Conservation (phyloP, 768 basidiomycete species). For the Suillus subalutaceus region DNA sequence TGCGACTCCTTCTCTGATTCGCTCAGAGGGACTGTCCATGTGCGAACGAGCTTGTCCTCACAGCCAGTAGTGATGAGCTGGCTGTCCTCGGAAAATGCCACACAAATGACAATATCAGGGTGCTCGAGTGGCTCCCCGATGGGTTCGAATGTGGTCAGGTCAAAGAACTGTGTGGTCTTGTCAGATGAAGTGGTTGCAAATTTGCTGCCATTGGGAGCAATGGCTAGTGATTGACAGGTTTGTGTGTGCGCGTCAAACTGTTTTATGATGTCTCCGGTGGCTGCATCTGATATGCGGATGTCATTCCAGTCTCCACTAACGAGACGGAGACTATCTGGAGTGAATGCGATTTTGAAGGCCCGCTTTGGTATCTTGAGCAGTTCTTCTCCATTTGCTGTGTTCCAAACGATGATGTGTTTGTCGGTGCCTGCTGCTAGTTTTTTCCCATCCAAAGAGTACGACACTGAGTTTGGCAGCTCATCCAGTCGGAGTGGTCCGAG, state of each 20-base stretch:
- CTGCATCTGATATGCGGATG: background rate
- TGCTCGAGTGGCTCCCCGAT: background rate
- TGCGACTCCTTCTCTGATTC: background rate
- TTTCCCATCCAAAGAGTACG: background rate
- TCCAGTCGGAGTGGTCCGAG: background rate
- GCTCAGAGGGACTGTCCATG: background rate
- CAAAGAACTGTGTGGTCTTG: background rate
- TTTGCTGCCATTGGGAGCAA: background rate
- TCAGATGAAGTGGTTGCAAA: background rate
- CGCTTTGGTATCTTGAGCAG: no score
- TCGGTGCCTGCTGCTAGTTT: conserved; percentile 11
- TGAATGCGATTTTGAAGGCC: no score
- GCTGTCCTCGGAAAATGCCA: background rate
- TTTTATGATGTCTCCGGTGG: background rate
- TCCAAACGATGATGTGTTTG: conserved; percentile 8
- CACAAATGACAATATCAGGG: background rate
- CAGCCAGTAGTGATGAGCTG: background rate
- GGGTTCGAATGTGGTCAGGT: background rate
- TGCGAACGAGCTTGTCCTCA: background rate
- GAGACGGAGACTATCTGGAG: background rate
- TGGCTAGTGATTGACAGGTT: no score
- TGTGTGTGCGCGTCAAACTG: background rate
- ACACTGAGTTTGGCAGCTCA: background rate
- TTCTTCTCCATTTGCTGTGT: background rate
- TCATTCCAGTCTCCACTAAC: rapidly evolving